These are phyloP conservation scores for Phaeotremella skinneri DNA, from an alignment of 768 basidiomycete species.

Conservation along the genomic window DNA sequence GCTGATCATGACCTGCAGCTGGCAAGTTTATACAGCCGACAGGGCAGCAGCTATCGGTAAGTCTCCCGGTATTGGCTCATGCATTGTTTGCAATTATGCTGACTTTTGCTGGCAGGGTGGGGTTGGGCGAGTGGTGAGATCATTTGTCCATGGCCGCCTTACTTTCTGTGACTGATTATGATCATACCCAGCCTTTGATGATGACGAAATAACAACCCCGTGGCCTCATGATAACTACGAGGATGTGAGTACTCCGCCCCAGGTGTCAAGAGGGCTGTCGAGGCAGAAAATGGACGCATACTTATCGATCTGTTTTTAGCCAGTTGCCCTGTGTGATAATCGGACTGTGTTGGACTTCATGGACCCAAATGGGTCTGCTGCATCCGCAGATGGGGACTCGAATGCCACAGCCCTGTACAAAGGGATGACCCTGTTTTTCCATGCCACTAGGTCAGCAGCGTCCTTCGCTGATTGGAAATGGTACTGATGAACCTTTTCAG, in stretches of 20 bases:
- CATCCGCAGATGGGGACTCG: conserved; percentile 11
- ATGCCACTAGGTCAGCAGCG: conserved; percentile 18
- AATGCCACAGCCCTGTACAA: conserved; percentile 12
- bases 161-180: neutral
- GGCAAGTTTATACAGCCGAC: conserved; percentile 31
- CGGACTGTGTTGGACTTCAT: conserved; percentile 21
- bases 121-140: conserved; percentile 11
- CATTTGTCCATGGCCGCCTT: neutral
- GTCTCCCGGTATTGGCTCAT: conserved; percentile 5
- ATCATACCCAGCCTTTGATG: conserved; percentile 19
- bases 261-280: neutral
- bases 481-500: conserved; percentile 1
- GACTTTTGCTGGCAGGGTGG: conserved; percentile 13
- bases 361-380: neutral
- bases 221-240: conserved; percentile 32
- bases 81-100: conserved; percentile 1
- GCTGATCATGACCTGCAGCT: conserved; percentile 19
- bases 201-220: conserved; percentile 39
- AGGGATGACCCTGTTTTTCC: conserved; percentile 16
- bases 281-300: neutral
- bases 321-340: conserved; percentile 17
- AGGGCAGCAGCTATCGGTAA: conserved; percentile 15
- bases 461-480: neutral
- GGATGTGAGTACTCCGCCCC: conserved; percentile 14
- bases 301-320: neutral